phyloP scores from a whole-genome alignment of 164 flowering plant species.

The Vitis vinifera region DNA sequence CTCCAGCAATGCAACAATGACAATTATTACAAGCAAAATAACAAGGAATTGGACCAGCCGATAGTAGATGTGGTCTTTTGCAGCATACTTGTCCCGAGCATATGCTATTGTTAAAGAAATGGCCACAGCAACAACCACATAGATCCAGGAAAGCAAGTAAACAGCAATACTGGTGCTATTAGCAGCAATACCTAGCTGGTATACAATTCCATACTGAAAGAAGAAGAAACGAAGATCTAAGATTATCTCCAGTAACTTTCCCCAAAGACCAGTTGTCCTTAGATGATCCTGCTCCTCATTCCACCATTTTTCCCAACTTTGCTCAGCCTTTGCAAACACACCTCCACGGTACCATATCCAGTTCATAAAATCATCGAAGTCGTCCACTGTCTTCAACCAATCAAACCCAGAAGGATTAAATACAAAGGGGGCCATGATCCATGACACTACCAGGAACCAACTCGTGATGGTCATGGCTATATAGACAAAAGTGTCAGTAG shows the following conservation, averaged over 20 bases:
- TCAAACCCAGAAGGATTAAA: slow-evolving; percentile 75
- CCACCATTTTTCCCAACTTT: slow-evolving; percentile 81
- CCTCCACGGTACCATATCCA: slow-evolving; percentile 67
- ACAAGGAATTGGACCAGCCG: slow-evolving; percentile 59
- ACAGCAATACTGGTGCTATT: slow-evolving; percentile 56
- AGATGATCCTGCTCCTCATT: slow-evolving; percentile 67
- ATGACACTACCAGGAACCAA: slow-evolving; percentile 64
- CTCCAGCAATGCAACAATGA: slow-evolving; percentile 38
- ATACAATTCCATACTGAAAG: slow-evolving; percentile 63
- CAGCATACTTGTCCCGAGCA: slow-evolving; percentile 53
- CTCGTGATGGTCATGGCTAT: slow-evolving; percentile 56
- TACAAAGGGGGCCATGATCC: slow-evolving; percentile 66
- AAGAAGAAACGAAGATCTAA: slow-evolving; percentile 61
- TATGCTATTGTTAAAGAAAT: slow-evolving; percentile 29
- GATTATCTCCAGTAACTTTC: slow-evolving; percentile 49
- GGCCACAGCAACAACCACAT: slow-evolving; percentile 37
- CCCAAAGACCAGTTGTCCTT: slow-evolving; percentile 52
- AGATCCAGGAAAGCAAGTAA: slow-evolving; percentile 65
- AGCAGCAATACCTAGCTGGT: slow-evolving; percentile 45
- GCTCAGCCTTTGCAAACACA: slow-evolving; percentile 55
- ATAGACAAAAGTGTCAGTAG: slow-evolving; percentile 48
- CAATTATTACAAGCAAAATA: slow-evolving; percentile 31
- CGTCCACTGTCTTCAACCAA: slow-evolving; percentile 65
- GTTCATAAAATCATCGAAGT: slow-evolving; percentile 66
- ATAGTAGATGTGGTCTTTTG: slow-evolving; percentile 55